These are phyloP conservation scores for Arthroderma sp. DNA, from an alignment of 2,329 filamentous ascomycete species.

Conservation along the genomic window DNA sequence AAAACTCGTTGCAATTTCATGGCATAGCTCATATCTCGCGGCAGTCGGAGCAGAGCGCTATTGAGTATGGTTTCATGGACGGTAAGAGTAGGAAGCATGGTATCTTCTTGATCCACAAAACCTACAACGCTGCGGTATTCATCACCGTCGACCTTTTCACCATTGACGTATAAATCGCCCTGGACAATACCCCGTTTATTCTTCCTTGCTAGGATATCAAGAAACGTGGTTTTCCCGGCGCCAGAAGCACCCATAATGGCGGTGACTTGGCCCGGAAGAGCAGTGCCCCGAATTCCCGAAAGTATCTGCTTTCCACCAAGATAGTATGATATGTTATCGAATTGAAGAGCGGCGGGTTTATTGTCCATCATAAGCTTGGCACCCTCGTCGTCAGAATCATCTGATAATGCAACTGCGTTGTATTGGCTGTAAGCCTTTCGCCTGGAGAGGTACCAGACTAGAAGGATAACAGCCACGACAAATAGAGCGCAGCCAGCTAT, in stretches of 20 bases:
- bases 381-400: conserved; percentile 79
- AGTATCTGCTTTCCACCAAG: conserved; percentile 84
- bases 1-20: conserved; percentile 86
- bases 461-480: conserved; percentile 69
- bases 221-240: conserved; percentile 91
- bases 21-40: conserved; percentile 71
- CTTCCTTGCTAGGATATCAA: conserved; percentile 91
- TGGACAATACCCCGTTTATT: conserved; percentile 74
- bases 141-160: conserved; percentile 69
- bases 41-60: conserved; percentile 82
- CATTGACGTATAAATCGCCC: conserved; percentile 86
- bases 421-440: conserved; percentile 49
- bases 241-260: conserved; percentile 98
- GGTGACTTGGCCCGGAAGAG: conserved; percentile 88
- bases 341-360: conserved; percentile 77
- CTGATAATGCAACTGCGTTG: conserved; percentile 61
- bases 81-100: conserved; percentile 86
- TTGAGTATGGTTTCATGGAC: conserved; percentile 96
- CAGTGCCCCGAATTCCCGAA: conserved; percentile 64
- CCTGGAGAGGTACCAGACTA: conserved; percentile 78
- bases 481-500: conserved; percentile 80
- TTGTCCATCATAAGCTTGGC: conserved; percentile 82
- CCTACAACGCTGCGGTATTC: conserved; percentile 89
- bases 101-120: conserved; percentile 97
- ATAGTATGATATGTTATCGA: conserved; percentile 73